phyloP scores from a whole-genome alignment of 306 rosid species.

The Lupinus albus region DNA sequence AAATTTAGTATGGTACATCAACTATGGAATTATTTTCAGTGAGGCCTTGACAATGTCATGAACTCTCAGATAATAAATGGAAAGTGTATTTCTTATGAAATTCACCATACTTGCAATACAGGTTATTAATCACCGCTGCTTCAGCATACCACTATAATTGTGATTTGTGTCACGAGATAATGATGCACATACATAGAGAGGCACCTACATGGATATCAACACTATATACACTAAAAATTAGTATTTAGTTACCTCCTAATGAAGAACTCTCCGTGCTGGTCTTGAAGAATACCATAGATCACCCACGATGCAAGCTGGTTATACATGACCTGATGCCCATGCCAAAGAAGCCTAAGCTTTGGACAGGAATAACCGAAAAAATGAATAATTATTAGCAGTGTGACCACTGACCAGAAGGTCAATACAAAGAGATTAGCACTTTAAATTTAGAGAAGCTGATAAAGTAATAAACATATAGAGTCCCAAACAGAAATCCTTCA shows the following conservation, averaged over 20 bases:
- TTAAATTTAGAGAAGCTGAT: not conserved
- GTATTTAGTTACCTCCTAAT: conserved; percentile 65
- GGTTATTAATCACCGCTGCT: not conserved
- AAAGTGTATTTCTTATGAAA: conserved; percentile 3
- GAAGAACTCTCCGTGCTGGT: conserved; percentile 88
- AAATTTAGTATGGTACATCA: conserved; percentile 10
- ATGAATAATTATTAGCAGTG: conserved; percentile 29
- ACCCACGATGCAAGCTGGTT: conserved; percentile 96
- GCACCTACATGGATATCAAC: conserved; percentile 20
- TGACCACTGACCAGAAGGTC: conserved; percentile 10
- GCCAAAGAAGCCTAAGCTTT: conserved; percentile 97
- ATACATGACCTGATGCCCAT: conserved; percentile 93
- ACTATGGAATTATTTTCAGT: conserved; percentile 7
- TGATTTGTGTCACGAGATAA: conserved; percentile 25
- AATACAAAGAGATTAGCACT: conserved; percentile 26
- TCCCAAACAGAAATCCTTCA: not conserved
- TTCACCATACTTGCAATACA: conserved; percentile 29
- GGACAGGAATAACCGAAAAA: conserved; percentile 44
- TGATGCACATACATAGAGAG: not conserved
- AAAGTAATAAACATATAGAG: conserved; percentile 32
- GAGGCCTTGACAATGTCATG: conserved; percentile 5
- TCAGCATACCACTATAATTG: not conserved
- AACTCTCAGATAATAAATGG: conserved; percentile 16
- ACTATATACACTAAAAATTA: conserved; percentile 11
- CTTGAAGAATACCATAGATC: conserved; percentile 95